Evolutionary conservation across 805 yeast genomes (phyloP), one percentile per base, ranked within the genome.

Genomic region (Wickerhamomyces bovis): DNA sequence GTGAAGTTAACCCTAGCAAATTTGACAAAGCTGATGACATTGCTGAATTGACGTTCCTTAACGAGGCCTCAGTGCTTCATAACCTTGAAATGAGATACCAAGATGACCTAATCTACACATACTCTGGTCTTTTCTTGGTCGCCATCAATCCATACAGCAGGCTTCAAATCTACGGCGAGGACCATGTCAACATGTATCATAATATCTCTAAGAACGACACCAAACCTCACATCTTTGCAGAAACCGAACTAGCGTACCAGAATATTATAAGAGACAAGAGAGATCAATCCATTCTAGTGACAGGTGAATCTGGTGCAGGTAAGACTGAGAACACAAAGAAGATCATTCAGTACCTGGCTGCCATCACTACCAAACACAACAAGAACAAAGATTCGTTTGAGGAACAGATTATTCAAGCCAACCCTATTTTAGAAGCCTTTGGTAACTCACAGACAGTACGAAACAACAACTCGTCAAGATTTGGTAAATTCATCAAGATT

Each of bases 281-380:
- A 57, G 85, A 90, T 64, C 99, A 94, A 68, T 83, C 95, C 12
- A 89, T 94, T 46, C 71, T 94, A 43, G 97, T 94, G n/a, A 94
- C 99, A 0, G 99, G 99, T 53, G 99, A 94, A 63, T 85, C 95
- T 21, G 99, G 99, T 54, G 99, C 99, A 0, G 99, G 99, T 44
- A 94, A 94, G 63, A 94, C 99, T 0, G 99, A 94, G 67, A 94
- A 89, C 56, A 94, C 99, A 5, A 94, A 94, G 65, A 89, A 86
- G 61, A 89, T 94, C 46, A 84, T 94, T 49, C 97, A 90, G 63
- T 94, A 89, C 63, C 73, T 94, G 47, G 88, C 97, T 1, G 81
- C 88, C 8, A 82, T 88, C 23, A 80, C 95, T 2, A 60, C 76
- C 10, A 56, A 65, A 46, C 56, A 58, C 31, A 50, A 46, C 15